Evolutionary conservation across 495 filamentous ascomycete species (phyloP).

Genomic region (Platismatia glauca): DNA sequence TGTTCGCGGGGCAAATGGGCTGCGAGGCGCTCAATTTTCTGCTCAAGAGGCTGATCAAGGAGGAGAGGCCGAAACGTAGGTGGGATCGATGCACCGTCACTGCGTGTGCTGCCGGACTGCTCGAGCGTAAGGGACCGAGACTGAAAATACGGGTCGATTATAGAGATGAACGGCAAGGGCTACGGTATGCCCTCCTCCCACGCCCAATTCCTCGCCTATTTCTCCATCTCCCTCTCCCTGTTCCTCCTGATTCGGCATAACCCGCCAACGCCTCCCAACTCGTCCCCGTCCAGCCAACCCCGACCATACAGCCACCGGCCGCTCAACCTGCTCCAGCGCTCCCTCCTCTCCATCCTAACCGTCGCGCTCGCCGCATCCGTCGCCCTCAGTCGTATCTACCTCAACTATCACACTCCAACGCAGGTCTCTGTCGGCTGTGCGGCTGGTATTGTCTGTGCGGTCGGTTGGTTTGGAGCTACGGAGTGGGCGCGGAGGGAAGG

Average conservation of each 20-base stretch:
- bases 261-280: constrained; percentile 35
- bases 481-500: constrained; percentile 49
- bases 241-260: constrained; percentile 74
- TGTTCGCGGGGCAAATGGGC: constrained; percentile 84
- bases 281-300: constrained; percentile 25
- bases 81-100: constrained; percentile 14
- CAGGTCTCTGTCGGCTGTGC: constrained; percentile 75
- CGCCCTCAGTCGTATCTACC: constrained; percentile 72
- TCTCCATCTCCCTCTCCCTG: constrained; percentile 69
- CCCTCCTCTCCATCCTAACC: constrained; percentile 46
- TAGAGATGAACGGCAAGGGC: constrained; percentile 80
- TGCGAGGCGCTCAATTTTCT: constrained; percentile 91
- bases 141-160: not conserved
- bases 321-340: constrained; percentile 49
- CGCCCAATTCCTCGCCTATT: constrained; percentile 88
- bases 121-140: too few relatives aligned
- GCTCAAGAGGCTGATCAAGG: constrained; percentile 83
- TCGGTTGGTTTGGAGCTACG: constrained; percentile 72
- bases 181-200: constrained; percentile 99
- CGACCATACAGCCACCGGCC: constrained; percentile 34
- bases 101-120: too few relatives aligned
- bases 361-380: constrained; percentile 57
- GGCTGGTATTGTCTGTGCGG: constrained; percentile 62
- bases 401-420: constrained; percentile 83
- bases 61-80: constrained; percentile 72